These are phyloP conservation scores for Pittosporum tobira DNA, from an alignment of 129 eudicot species.

Conservation along the genomic window DNA sequence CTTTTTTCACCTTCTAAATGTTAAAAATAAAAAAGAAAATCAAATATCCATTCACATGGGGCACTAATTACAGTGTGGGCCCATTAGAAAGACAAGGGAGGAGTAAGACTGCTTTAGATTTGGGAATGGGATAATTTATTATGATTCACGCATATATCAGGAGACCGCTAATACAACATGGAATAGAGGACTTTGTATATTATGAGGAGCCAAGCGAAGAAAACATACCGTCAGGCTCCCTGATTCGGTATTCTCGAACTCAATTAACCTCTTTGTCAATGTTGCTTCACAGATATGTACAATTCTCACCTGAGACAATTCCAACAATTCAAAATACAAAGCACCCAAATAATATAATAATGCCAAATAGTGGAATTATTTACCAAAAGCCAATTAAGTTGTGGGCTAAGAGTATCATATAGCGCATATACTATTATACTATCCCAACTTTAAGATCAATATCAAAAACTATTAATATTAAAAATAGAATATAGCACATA, in stretches of 20 bases:
- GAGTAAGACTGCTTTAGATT: too few species aligned
- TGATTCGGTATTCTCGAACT: constrained; percentile 30
- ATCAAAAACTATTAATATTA: too few species aligned
- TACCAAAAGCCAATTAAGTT: neutral
- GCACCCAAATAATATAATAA: neutral
- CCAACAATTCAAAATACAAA: neutral
- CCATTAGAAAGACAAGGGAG: too few species aligned
- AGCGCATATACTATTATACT: neutral
- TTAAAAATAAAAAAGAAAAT: too few species aligned
- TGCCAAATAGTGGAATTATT: neutral
- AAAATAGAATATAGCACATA: neutral
- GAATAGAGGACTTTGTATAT: too few species aligned
- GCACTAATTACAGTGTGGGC: too few species aligned
- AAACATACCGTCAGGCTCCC: constrained; percentile 34
- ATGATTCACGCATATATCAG: too few species aligned
- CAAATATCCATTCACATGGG: neutral
- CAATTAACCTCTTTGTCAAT: constrained; percentile 32
- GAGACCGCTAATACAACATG: too few species aligned
- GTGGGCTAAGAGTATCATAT: neutral
- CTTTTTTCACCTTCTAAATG: too few species aligned
- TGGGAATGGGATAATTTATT: too few species aligned
- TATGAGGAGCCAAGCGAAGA: neutral
- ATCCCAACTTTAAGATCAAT: too few species aligned
- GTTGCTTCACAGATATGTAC: constrained; percentile 40
- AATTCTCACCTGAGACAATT: constrained; percentile 17